Conservation (phyloP, 179 eudicot genomes). For the Silene noctiflora region DNA sequence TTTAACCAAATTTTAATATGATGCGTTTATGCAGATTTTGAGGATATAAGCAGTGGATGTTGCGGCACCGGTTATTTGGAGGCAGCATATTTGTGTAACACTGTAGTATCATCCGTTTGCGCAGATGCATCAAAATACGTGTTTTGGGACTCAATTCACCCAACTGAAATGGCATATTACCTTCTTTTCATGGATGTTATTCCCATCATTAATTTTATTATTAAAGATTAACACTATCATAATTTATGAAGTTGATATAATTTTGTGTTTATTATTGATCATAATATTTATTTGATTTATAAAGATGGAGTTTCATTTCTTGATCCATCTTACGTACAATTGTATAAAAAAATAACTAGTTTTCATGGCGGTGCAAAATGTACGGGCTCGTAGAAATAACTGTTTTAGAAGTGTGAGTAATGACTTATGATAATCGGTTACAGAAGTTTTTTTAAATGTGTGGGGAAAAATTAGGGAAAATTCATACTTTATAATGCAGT, state of each 20-base stretch:
- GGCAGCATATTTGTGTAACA: slow-evolving; percentile 35
- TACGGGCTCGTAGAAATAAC: too few species aligned
- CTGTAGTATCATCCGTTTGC: slow-evolving; percentile 29
- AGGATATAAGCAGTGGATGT: slow-evolving; percentile 35
- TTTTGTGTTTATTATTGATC: not conserved
- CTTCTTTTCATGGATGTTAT: slow-evolving; percentile 26
- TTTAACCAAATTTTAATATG: not conserved
- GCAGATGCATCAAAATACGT: slow-evolving; percentile 33
- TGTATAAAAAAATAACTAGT: too few species aligned
- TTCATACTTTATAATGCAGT: too few species aligned
- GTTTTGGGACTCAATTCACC: slow-evolving; percentile 46
- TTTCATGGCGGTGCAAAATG: too few species aligned
- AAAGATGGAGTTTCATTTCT: not conserved
- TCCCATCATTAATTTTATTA: slow-evolving; percentile 29
- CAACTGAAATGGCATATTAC: slow-evolving; percentile 38
- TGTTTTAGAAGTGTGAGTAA: too few species aligned
- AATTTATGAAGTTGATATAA: not conserved
- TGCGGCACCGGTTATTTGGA: slow-evolving; percentile 47
- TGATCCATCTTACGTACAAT: not conserved
- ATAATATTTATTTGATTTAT: too few species aligned
- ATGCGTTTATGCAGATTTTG: slow-evolving; percentile 28
- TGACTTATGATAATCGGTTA: too few species aligned
- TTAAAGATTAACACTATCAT: slow-evolving; percentile 12
- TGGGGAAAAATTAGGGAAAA: too few species aligned
- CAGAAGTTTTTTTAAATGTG: too few species aligned